Percentiles rank a stretch among this genome's conserved stretches.
These are phyloP conservation scores for Lenwebbia sp. DNA, from an alignment of 345 rosid species.

Conservation along the genomic window DNA sequence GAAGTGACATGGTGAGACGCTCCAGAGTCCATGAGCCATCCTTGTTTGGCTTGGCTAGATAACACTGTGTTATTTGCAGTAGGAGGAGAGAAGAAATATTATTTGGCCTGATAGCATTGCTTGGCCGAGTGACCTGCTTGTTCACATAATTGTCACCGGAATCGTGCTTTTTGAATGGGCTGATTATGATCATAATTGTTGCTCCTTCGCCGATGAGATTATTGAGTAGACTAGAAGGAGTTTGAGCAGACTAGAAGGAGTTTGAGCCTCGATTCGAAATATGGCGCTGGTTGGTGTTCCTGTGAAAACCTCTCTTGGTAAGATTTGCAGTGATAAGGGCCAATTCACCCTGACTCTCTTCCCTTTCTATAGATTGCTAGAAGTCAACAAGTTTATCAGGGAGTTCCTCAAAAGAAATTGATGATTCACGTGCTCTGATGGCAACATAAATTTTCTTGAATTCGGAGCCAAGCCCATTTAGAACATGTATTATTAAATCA, in stretches of 20 bases:
- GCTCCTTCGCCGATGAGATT: neutral
- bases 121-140: neutral
- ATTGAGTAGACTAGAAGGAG: no score
- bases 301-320: neutral
- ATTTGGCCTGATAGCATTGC: neutral
- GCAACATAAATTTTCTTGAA: neutral
- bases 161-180: neutral
- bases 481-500: neutral
- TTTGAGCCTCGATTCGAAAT: neutral
- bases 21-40: neutral
- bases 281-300: neutral
- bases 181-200: neutral
- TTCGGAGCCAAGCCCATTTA: neutral
- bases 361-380: neutral
- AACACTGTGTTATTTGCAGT: neutral
- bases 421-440: no score
- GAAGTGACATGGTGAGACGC: neutral
- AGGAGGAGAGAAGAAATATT: neutral
- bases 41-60: no score
- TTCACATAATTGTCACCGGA: no score
- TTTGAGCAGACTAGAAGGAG: rapidly evolving
- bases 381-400: neutral
- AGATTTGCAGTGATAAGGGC: neutral
- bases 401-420: neutral
- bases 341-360: neutral